Base-by-base conservation (phyloP, 257 asterid genomes). In the Mitragyna speciosa region DNA sequence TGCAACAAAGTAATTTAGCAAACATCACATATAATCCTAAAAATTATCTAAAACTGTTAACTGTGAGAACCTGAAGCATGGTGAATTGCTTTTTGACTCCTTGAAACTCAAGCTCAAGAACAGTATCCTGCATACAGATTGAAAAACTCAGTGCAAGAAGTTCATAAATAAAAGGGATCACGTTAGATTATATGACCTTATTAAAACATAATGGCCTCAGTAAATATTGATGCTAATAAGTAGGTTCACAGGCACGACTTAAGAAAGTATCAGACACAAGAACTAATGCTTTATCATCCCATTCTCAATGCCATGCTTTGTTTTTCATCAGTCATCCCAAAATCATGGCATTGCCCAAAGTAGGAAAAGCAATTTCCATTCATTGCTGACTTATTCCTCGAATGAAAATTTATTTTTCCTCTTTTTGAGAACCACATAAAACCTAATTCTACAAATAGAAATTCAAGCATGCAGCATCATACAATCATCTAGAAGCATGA, bases 101-200 rank as follows among this genome's bases (percentile, higher is more conserved):
- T 84, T 96, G 99, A 86, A 96, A 96, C 90, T 96, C 99, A 67
- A 96, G 98, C 92, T 94, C 99, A 81, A 96, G 94, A 82, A 96
- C 99, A 73, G 94, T 96, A 80, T 96, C 99, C 99, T 96, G 95
- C 85, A 87, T 54, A 82, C 45, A 76, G 48, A 73, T 77, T 33
- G 77, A 80, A 85, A 72, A 78, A 59, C 72, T 81, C 70, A 84
- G 66, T 59, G 61, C 39, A 73, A 68, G 30, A 61, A 74, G 63
- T 58, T 49, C 36, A 45, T 69, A 7, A 70, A 65, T 48, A 70
- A 30, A 49, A 69, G 41, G 74, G 41, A 15, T 11, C 36, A 71
- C 14, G 8, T 30, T 31, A 22, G 36, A 49, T 24, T 16, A 51
- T n/a, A 16, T 51, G 8, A 72, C 12, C 76, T 72, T 33, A 6